phyloP scores from a whole-genome alignment of 2,329 filamentous ascomycete genomes.

The Leptographium radiaticola region DNA sequence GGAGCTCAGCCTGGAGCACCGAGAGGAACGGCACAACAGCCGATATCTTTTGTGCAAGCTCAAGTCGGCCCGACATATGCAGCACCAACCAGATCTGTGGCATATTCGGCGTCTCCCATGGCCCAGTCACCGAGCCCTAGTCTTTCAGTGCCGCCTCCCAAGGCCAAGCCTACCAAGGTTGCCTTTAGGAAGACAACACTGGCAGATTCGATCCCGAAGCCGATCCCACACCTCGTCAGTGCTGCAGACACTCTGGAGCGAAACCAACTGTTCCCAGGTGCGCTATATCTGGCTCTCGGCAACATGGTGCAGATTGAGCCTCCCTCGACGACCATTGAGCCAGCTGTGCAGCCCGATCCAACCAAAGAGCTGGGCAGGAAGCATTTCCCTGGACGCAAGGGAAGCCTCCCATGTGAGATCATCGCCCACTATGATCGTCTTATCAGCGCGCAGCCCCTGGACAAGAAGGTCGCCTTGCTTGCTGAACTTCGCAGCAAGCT shows the following conservation, averaged over 20 bases:
- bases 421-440: conserved; percentile 12
- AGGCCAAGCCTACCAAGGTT: conserved; percentile 3
- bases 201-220: conserved; percentile 2
- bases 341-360: conserved; percentile 11
- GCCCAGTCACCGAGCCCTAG: not conserved
- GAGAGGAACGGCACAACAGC: not conserved
- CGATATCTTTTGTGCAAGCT: not conserved
- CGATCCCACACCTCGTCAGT: conserved; percentile 6
- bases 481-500: conserved; percentile 10
- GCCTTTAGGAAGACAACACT: not conserved
- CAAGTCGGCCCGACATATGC: not conserved
- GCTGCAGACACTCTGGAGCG: conserved; percentile 9
- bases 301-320: conserved; percentile 10
- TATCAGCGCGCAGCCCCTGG: conserved; percentile 5
- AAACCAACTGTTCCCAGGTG: conserved; percentile 9
- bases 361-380: conserved; percentile 11
- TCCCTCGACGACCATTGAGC: conserved; percentile 7
- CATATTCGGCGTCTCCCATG: not conserved
- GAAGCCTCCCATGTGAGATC: conserved; percentile 9
- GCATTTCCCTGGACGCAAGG: conserved; percentile 10
- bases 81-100: not conserved
- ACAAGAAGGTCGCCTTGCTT: conserved; percentile 9
- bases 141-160: not conserved
- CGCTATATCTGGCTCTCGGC: conserved; percentile 7
- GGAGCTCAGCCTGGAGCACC: not conserved